A percentile compares a stretch with the other conserved stretches of the same genome.
These are phyloP conservation scores for Paraurostyla sp. DNA, from an alignment of 73 alveolate species.

Conservation along the genomic window DNA sequence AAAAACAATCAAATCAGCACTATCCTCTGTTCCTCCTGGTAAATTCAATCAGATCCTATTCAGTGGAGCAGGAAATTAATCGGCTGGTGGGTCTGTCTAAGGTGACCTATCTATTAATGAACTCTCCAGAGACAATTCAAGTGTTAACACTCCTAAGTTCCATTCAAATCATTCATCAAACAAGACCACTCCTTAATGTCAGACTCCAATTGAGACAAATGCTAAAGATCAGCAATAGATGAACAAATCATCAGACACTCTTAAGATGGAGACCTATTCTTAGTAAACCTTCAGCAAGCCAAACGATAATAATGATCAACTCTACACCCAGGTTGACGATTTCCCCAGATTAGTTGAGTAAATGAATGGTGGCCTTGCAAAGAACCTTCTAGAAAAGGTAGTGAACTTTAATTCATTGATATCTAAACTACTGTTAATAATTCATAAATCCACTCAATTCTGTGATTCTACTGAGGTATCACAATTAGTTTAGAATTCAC, in stretches of 20 bases:
- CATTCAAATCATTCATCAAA: conserved; percentile 64
- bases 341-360: conserved; percentile 71
- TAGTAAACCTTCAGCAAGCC: conserved; percentile 1
- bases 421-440: conserved; percentile 41
- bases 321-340: conserved; percentile 70
- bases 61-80: conserved; percentile 2
- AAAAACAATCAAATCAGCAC: conserved; percentile 35
- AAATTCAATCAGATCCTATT: conserved; percentile 37
- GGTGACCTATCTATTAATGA: conserved; percentile 44
- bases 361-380: conserved; percentile 53
- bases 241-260: conserved; percentile 23
- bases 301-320: conserved; percentile 9
- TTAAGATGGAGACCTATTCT: neutral
- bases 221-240: neutral
- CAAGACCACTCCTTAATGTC: conserved; percentile 61
- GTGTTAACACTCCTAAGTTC: conserved; percentile 71
- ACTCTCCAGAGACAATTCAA: conserved; percentile 62
- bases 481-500: conserved; percentile 44
- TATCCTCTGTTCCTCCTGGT: conserved; percentile 7
- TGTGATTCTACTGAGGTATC: conserved; percentile 60
- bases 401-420: conserved; percentile 54
- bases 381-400: conserved; percentile 30
- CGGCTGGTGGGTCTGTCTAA: conserved; percentile 36
- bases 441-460: conserved; percentile 36
- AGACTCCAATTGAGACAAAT: conserved; percentile 50